Base-by-base conservation (phyloP, 129 eudicot species). In the Saussurea involucrata region DNA sequence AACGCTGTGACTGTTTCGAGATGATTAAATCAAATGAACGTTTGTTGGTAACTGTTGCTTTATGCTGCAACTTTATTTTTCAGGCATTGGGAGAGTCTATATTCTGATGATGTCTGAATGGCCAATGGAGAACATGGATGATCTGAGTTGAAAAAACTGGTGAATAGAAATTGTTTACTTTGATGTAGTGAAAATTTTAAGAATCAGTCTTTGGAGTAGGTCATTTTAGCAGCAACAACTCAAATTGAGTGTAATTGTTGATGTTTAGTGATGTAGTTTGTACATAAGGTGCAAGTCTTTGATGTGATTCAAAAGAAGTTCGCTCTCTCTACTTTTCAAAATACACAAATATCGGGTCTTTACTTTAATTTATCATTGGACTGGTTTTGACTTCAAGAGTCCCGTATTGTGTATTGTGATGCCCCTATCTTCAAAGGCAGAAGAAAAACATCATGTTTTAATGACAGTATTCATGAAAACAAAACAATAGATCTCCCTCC, bases 1-100 rank as follows among this genome's bases (percentile, higher is more conserved):
- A 12, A 17, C 72, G 37, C 1, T 46, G 6, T 4, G 5, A 15
- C 1, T 46, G 21, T 13, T 46, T 46, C 58, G 1, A 46, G 58
- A 49, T 49, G 21, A 49, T 49, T 49, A 36, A 49, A 49, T 15
- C 21, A 49, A 15, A 49, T 49, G 21, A 49, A 49, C 1, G 1
- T 46, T 11, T 36, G 40, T 0, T 34, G 40, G 49, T 40, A 9
- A 9, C 10, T 42, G 4, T 0, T 53, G 44, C 24, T 46, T 12
- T n/a, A 69, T 36, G 57, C 5, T 36, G n/a, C 11, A 21, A 22
- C 1, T 69, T 21, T 69, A 1, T 21, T 12, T 72, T 31, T 53
- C 66, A 72, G 76, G 76, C 76, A 28, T 53, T 36, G 4, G 76
- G 76, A 28, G 76, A 72, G 44, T 72, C 55, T 24, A 49, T 53